Percentiles rank a stretch among this genome's conserved stretches.
Conservation (phyloP, 2,329 filamentous ascomycete genomes). For the Verticillium isaacii region DNA sequence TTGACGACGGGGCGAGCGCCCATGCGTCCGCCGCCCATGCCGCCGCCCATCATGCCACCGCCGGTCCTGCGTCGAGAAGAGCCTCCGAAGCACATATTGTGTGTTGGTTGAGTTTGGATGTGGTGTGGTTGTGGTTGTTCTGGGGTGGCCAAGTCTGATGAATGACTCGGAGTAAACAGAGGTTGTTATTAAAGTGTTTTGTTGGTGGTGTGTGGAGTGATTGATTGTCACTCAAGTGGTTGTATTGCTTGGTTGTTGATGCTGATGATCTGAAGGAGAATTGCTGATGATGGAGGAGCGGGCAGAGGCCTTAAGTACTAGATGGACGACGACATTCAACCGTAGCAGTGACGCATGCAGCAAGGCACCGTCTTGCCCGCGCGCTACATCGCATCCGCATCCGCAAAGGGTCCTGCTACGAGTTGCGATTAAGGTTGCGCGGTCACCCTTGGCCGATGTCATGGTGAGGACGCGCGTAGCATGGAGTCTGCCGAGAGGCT, state of each 20-base stretch:
- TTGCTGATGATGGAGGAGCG: not conserved
- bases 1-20: not conserved
- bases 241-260: not conserved
- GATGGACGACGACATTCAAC: not conserved
- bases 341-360: not conserved
- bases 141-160: not conserved
- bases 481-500: not conserved
- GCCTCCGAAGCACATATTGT: not conserved
- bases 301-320: not conserved
- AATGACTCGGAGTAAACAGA: not conserved
- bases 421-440: not conserved
- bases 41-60: not conserved
- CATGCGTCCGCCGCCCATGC: not conserved
- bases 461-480: not conserved
- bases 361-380: not conserved
- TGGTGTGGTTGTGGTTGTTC: not conserved
- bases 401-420: not conserved
- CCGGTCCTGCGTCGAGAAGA: not conserved
- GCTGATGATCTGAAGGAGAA: not conserved
- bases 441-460: not conserved
- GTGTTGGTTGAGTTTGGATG: not conserved
- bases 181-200: not conserved
- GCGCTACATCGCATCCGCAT: not conserved
- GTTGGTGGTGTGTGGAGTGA: not conserved
- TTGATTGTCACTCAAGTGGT: not conserved